A percentile compares a stretch with the other conserved stretches of the same genome.
Conservation (phyloP, 352 stramenopile genomes). For the Phytophthora uliginosa region DNA sequence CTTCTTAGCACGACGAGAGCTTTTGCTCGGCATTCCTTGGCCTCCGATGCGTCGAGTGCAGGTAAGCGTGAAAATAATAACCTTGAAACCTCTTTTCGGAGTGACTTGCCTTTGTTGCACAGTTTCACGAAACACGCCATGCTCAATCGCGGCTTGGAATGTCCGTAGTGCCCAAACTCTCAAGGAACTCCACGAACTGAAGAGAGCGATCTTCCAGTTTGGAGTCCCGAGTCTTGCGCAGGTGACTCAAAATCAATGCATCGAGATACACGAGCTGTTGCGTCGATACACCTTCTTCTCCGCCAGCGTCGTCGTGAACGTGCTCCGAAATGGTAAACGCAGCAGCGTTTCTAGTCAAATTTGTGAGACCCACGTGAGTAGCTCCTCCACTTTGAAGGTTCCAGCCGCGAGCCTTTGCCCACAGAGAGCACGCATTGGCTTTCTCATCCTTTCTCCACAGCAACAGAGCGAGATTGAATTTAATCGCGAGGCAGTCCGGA, state of each 20-base stretch:
- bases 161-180: conserved; percentile 24
- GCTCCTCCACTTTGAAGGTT: conserved; percentile 15
- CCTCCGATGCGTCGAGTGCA: conserved; percentile 8
- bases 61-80: conserved; percentile 22
- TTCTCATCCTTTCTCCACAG: conserved; percentile 69
- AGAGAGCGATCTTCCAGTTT: conserved; percentile 47
- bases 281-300: conserved; percentile 38
- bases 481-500: conserved; percentile 48
- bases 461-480: conserved; percentile 84
- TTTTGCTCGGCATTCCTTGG: conserved; percentile 19
- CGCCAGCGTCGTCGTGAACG: conserved; percentile 41
- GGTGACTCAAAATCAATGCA: conserved; percentile 66
- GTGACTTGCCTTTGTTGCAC: background rate
- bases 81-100: conserved; percentile 27
- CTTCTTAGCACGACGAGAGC: conserved; percentile 21
- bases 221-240: conserved; percentile 44
- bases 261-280: conserved; percentile 76
- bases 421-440: conserved; percentile 64
- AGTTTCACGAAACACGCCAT: background rate
- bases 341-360: conserved; percentile 27
- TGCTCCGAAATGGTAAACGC: conserved; percentile 51
- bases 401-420: conserved; percentile 75
- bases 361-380: background rate
- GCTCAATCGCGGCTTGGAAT: background rate
- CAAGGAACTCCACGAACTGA: conserved; percentile 62